Evolutionary conservation across 2,329 filamentous ascomycete genomes (phyloP).

Genomic region (Ploettnerulaceae sp.): DNA sequence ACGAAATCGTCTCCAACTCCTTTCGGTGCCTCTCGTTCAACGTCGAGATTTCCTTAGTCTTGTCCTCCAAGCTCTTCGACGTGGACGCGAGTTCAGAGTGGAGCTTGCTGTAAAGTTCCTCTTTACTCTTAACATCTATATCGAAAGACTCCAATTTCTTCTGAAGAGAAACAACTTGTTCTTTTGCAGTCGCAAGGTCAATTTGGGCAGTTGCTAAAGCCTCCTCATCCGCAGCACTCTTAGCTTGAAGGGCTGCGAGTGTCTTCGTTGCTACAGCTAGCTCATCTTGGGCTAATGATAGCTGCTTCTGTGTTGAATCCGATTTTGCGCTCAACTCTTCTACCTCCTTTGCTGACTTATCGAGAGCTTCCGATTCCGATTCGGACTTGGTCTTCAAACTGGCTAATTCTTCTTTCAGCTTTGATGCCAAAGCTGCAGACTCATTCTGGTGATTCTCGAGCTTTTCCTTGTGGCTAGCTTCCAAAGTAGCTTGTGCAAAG

Average conservation of each 20-base stretch:
- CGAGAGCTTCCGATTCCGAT: slow-evolving; percentile 20
- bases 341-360: slow-evolving; percentile 37
- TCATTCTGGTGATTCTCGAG: slow-evolving; percentile 43
- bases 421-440: slow-evolving; percentile 42
- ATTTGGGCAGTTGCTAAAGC: slow-evolving; percentile 40
- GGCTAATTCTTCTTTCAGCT: slow-evolving; percentile 48
- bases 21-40: slow-evolving; percentile 52
- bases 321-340: slow-evolving; percentile 46
- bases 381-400: slow-evolving; percentile 47
- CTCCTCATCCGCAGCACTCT: slow-evolving; percentile 38
- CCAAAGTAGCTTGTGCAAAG: slow-evolving; percentile 42
- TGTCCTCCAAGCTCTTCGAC: slow-evolving; percentile 30
- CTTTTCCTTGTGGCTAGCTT: slow-evolving; percentile 43
- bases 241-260: slow-evolving; percentile 40
- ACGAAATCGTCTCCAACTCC: slow-evolving; percentile 53
- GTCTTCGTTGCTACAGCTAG: slow-evolving; percentile 22
- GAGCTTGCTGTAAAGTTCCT: slow-evolving; percentile 30
- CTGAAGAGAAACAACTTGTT: slow-evolving; percentile 45
- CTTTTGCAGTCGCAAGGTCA: slow-evolving; percentile 35
- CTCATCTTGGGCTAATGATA: slow-evolving; percentile 38
- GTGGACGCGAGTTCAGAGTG: slow-evolving; percentile 30
- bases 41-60: slow-evolving; percentile 37
- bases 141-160: slow-evolving; percentile 45
- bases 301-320: slow-evolving; percentile 38
- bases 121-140: slow-evolving; percentile 36